Evolutionary conservation across 441 rosid genomes (phyloP), one percentile per base, ranked within the genome.

Genomic region (Adansonia gregorii): DNA sequence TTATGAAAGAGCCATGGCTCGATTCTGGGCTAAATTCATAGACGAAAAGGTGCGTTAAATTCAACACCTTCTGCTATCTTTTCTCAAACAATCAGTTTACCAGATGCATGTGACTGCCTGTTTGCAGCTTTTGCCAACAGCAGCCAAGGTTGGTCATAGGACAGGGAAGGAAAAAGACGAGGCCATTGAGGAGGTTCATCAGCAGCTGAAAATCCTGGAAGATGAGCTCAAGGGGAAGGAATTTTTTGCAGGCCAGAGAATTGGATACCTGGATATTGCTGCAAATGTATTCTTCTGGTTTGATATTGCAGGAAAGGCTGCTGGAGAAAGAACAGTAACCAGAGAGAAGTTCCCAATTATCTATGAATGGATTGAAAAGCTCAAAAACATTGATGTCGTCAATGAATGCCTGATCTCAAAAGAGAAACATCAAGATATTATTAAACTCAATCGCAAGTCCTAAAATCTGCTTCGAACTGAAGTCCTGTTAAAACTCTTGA

Each of bases 11-110:
- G 90, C 97, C 39, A 74, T 58, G 20, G 89, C 90, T 24, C 86
- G 94, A 4, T 90, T 90, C 67, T 92, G 94, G 94, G 93, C 82
- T 41, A 81, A 87, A 79, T 93, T 85, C 55, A 60, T 91, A 45
- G 98, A 93, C 22, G 89, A 91, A 45, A 91, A 89, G 92, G 95
- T 89, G 14, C 9, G 4, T 24, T 11, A 45, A 45, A 9, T 45
- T 11, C 35, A 46, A 48, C 56, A 9, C 41, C 49, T 66, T 6
- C 41, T 48, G 3, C 49, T 11, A 46, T 67, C 20, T 6, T 45
- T 43, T 41, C 15, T 54, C 19, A 17, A 67, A 46, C 35, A 20
- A 19, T 67, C 54, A 45, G 72, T 67, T 67, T 9, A 67, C 9
- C n/a, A 27, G 12, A 51, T 70, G 22, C 12, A 51, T 51, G 58